Base-by-base conservation (phyloP, 2,329 filamentous ascomycete species). In the Hypocrella siamensis region DNA sequence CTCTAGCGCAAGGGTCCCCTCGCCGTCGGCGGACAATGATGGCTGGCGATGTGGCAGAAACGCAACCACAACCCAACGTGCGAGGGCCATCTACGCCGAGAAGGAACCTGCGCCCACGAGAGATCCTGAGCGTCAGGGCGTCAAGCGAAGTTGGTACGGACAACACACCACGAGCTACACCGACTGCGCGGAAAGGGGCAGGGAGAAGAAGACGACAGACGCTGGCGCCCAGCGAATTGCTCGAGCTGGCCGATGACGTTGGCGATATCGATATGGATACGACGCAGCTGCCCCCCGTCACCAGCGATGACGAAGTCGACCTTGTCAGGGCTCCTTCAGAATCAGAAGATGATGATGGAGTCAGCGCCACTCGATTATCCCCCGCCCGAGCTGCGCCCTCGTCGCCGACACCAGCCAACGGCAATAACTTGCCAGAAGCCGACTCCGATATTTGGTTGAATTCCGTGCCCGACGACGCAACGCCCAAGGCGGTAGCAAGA, bases 361-460 rank as follows among this genome's bases (percentile, higher is more conserved):
- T 15, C 8, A 14, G 30, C 16, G 6, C 26, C 17, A 9, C 32
- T 12, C 19, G 5, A 9, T 30, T 14, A n/a, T 5, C 18, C 15
- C 17, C 32, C n/a, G 4, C 26, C 14, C 15, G 7, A 8, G 31
- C 32, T 4, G 32, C 29, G 19, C 36, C 36, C 10, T 29, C 34
- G 24, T 35, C 26, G 18, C 34, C 35, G n/a, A 31, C 36, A 7
- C 31, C 31, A 2, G 32, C 32, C 9, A 31, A 33, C 11, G 38
- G 38, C 3, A 38, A 32, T 5, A 14, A 18, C n/a, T n/a, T n/a
- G 4, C 22, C 17, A 18, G 47, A 46, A 17, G 33, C 46, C 17
- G 48, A 58, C 22, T 58, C 58, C 0, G 61, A 65, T 40, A 56
- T 64, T 15, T 65, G 61, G 61, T 56, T 65, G 43, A 52, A 52